Evolutionary conservation across 2,329 filamentous ascomycete genomes (phyloP).

Genomic region (Lachnellula occidentalis): DNA sequence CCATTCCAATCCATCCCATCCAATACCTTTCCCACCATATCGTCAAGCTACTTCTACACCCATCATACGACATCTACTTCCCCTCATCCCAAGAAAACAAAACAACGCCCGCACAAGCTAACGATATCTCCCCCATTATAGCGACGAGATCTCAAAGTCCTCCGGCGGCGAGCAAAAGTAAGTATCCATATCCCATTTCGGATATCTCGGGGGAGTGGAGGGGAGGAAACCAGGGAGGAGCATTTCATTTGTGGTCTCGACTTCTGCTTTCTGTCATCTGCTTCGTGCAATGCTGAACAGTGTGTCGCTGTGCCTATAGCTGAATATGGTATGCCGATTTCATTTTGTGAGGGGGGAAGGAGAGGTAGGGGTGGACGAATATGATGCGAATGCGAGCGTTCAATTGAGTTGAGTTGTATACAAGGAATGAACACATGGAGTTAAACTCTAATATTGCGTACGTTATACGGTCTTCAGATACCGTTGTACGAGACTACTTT

Average conservation of each 20-base stretch:
- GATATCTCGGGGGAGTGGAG: neutral
- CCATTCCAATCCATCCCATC: neutral
- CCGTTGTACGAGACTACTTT: neutral
- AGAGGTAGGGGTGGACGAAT: neutral
- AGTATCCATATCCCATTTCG: constrained; percentile 17
- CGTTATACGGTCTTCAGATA: neutral
- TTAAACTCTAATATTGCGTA: constrained; percentile 2
- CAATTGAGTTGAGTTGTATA: neutral
- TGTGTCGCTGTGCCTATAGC: neutral
- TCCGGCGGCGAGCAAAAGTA: constrained; percentile 41
- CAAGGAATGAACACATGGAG: neutral
- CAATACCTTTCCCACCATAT: neutral
- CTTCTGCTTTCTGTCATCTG: neutral
- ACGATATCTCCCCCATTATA: constrained; percentile 33
- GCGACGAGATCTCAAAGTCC: constrained; percentile 70
- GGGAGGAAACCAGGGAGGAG: neutral
- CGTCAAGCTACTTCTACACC: neutral
- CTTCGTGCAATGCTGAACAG: constrained; percentile 8
- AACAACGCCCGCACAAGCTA: constrained; percentile 5
- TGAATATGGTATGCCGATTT: constrained; percentile 1
- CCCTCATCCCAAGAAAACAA: neutral
- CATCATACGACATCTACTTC: too few species aligned
- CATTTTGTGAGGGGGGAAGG: neutral
- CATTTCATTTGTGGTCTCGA: neutral
- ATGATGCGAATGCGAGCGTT: neutral